Evolutionary conservation across 495 filamentous ascomycete species (phyloP), one percentile per base, ranked within the genome.

Genomic region (Aspergillus baeticus): DNA sequence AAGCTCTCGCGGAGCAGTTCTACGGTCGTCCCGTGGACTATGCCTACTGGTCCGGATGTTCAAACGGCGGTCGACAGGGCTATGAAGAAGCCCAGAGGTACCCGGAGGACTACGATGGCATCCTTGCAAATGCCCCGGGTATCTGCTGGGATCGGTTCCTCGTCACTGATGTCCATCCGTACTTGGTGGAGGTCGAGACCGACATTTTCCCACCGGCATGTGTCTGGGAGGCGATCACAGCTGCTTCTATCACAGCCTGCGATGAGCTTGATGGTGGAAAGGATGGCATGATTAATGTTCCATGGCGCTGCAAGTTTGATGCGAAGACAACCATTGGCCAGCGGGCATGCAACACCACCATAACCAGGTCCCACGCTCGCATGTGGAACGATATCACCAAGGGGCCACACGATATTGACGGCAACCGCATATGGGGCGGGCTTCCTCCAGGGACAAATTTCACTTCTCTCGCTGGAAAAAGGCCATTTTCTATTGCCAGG

Each of bases 31-130:
- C 35, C 7, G 34, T 26, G n/a, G 26, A 42, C 7, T 66, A 76
- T 18, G 65, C 65, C 1, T 78, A 78, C 50, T 79, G 72, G 50
- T 42, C 69, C 8, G 76, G 76, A 10, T 78, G 75, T 57, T 77
- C 74, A 10, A 68, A 66, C 13, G 76, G 75, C 10, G 76, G 76
- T 5, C 57, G 68, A 5, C 68, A 79, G 55, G 76, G 74, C 5
- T 65, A 74, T 26, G 66, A 71, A 52, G 51, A 59, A 6, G 67
- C 67, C 8, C 61, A 73, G 41, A 63, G 68, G 36, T 75, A 65
- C 54, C 75, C 75, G 0, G 62, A 62, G 4, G 68, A 74, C 35
- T 78, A 84, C 55, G 83, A 88, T 61, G 85, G 85, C 31, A 79
- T 82, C 13, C 59, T 87, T 4, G 72, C 77, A 22, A 80, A 79